A percentile compares a stretch with the other conserved stretches of the same genome.
phyloP scores from a whole-genome alignment of 805 yeast species.

The Hanseniaspora thailandica region DNA sequence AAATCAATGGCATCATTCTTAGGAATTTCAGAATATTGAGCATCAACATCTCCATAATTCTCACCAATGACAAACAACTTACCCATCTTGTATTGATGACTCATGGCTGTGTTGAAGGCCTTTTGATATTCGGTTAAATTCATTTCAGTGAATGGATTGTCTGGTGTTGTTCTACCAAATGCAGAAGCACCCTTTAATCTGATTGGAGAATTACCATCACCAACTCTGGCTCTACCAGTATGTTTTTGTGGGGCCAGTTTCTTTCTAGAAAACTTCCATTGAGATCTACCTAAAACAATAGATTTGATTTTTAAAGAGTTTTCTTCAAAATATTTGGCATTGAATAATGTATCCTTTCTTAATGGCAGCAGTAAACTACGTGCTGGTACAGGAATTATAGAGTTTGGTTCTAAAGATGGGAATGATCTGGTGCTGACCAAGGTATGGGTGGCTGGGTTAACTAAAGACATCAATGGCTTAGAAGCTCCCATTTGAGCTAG shows the following conservation, averaged over 20 bases:
- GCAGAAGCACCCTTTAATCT: conserved; percentile 85
- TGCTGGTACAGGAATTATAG: conserved; percentile 64
- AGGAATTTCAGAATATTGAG: conserved; percentile 15
- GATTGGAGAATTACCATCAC: conserved; percentile 90
- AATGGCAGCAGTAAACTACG: conserved; percentile 59
- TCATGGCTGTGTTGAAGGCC: conserved; percentile 73
- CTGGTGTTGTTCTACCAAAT: conserved; percentile 79
- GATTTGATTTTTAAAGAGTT: conserved; percentile 84
- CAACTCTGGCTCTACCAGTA: conserved; percentile 86
- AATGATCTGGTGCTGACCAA: conserved; percentile 68
- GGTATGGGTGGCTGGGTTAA: conserved; percentile 54
- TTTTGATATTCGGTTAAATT: conserved; percentile 59
- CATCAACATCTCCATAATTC: conserved; percentile 24
- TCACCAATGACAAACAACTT: conserved; percentile 58
- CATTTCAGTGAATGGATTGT: conserved; percentile 69
- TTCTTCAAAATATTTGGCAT: conserved; percentile 84
- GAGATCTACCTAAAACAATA: conserved; percentile 75
- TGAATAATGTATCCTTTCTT: conserved; percentile 88
- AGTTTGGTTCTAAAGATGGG: conserved; percentile 81
- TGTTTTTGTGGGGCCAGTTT: conserved; percentile 88
- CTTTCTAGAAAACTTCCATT: conserved; percentile 70
- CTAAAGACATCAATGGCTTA: conserved; percentile 27
- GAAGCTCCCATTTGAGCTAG: neutral
- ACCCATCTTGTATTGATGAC: conserved; percentile 69
- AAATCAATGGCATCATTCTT: conserved; percentile 22